Percentiles rank a stretch among this genome's conserved stretches.
These are phyloP conservation scores for Nicotiana noctiflora DNA, from an alignment of 257 asterid genomes.

Conservation along the genomic window DNA sequence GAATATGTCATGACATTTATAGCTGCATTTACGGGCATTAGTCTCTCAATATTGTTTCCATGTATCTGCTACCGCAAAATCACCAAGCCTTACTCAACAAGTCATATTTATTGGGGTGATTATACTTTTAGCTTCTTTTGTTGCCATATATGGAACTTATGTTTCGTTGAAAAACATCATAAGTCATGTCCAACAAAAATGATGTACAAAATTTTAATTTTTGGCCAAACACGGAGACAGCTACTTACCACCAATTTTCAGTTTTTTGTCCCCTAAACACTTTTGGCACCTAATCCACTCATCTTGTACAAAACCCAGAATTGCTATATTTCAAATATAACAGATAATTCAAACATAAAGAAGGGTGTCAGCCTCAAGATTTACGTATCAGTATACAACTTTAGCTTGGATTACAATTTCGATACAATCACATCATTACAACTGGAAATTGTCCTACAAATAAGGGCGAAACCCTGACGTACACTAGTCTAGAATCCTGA, in stretches of 20 bases:
- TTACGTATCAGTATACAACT: background rate
- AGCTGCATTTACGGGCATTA: conserved; percentile 33
- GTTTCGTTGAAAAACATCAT: conserved; percentile 29
- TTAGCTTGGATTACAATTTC: background rate
- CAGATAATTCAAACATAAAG: no score
- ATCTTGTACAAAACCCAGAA: no score
- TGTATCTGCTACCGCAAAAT: conserved; percentile 44
- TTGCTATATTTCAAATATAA: no score
- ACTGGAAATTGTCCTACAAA: conserved; percentile 6
- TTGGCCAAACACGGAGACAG: no score
- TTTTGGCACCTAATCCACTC: no score
- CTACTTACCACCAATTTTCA: no score
- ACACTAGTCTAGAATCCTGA: background rate
- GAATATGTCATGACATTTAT: conserved; percentile 46
- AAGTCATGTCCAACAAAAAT: background rate
- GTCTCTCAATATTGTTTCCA: conserved; percentile 37
- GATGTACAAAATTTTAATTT: no score
- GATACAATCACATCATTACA: background rate
- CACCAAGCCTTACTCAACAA: conserved; percentile 18
- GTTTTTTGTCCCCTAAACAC: no score
- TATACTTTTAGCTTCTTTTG: conserved; percentile 23
- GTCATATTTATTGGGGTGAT: conserved; percentile 19
- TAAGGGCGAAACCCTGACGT: background rate
- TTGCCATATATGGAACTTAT: conserved; percentile 31
- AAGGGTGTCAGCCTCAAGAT: background rate